Conservation (phyloP, 345 rosid genomes). For the Excoecaria cochinchinensis region DNA sequence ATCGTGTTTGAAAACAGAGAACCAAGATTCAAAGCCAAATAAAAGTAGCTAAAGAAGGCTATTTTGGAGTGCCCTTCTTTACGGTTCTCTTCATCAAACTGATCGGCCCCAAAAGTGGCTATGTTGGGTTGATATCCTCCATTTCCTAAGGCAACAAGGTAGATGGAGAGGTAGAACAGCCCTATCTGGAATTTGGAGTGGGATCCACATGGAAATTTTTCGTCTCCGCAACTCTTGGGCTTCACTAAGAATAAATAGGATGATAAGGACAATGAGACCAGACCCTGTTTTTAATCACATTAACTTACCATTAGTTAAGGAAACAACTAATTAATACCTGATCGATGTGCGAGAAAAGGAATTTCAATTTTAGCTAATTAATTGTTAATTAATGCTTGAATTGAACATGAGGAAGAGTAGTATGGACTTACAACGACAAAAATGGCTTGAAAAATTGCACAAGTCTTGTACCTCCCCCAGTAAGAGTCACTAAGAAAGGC, state of each 20-base stretch:
- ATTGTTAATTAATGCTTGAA: background rate
- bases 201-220: conserved; percentile 14
- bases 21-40: conserved; percentile 34
- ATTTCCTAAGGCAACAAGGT: conserved; percentile 32
- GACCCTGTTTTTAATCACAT: conserved; percentile 14
- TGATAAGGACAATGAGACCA: conserved; percentile 22
- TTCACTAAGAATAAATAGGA: conserved; percentile 20
- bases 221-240: conserved; percentile 24
- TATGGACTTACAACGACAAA: conserved; percentile 20
- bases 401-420: background rate
- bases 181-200: conserved; percentile 9
- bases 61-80: conserved; percentile 22
- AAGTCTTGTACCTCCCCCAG: conserved; percentile 33
- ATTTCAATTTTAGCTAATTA: background rate
- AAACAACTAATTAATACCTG: background rate
- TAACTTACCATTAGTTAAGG: background rate
- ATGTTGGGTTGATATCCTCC: conserved; percentile 36
- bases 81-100: conserved; percentile 20
- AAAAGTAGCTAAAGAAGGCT: conserved; percentile 36
- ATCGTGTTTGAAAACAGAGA: conserved; percentile 35
- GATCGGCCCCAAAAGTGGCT: conserved; percentile 32
- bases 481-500: conserved; percentile 36
- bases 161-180: conserved; percentile 26
- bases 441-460: conserved; percentile 31
- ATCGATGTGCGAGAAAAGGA: no score